phyloP scores from a whole-genome alignment of 495 filamentous ascomycete genomes.

The Neurospora sublineolata region DNA sequence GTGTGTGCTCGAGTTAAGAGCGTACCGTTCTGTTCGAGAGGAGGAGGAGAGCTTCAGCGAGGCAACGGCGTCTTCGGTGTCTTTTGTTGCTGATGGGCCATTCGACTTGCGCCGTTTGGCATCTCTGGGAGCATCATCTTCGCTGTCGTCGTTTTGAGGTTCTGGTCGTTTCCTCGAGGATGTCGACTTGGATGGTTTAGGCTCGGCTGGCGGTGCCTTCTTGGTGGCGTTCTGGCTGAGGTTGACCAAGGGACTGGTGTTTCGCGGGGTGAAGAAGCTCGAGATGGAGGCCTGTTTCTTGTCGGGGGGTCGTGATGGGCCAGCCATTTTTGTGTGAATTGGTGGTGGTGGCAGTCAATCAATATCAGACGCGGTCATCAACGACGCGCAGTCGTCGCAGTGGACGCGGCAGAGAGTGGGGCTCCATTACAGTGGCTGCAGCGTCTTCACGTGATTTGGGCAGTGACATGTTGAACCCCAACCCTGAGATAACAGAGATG shows the following conservation, averaged over 20 bases:
- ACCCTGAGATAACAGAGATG: background rate
- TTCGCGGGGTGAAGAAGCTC: conserved; percentile 70
- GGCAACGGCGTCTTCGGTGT: background rate
- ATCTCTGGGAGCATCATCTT: conserved; percentile 17
- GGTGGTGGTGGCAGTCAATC: background rate
- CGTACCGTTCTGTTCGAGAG: background rate
- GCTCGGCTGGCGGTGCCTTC: background rate
- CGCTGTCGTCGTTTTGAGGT: conserved; percentile 28
- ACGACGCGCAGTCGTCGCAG: background rate
- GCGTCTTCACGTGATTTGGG: background rate
- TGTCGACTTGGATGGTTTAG: background rate
- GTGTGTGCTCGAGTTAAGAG: conserved; percentile 12
- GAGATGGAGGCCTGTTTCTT: conserved; percentile 76
- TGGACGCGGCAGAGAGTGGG: background rate
- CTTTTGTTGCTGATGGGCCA: conserved; percentile 5
- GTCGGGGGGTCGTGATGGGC: conserved; percentile 20
- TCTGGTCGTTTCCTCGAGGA: conserved; percentile 33
- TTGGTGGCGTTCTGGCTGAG: conserved; percentile 9
- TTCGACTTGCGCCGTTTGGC: conserved; percentile 1
- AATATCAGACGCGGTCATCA: background rate
- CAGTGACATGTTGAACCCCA: background rate
- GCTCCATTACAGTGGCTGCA: background rate
- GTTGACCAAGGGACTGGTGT: conserved; percentile 25
- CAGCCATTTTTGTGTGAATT: conserved; percentile 22
- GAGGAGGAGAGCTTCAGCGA: background rate